Base-by-base conservation (phyloP, 129 eudicot species). In the Centella asiatica region DNA sequence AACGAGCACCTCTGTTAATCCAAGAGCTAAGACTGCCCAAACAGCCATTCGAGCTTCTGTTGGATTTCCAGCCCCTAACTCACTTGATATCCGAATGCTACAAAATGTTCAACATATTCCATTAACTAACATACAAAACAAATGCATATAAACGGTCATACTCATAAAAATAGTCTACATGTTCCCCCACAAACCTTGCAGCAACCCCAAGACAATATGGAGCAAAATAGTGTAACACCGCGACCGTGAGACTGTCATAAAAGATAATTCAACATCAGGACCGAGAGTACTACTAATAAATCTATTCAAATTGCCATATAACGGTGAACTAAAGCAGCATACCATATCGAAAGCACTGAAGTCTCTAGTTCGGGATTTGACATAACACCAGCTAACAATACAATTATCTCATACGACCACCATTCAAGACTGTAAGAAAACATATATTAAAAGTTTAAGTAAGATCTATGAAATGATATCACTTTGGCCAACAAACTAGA, bases 41-140 rank as follows among this genome's bases (percentile, higher is more conserved):
- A 64, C 76, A 53, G 74, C 44, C 11, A 44, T 32, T 50, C 42
- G 37, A 61, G 72, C 78, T 20, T 39, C 42, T 11, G 47, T 57
- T 1, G 82, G 68, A 50, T 60, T 62, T 0, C 71, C 78, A 6
- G 78, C 74, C 66, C 78, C 44, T 19, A 46, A 46, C 6, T 46
- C 51, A 46, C n/a, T 46, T 0, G 51, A 46, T 5, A 46, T 14
- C 10, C 51, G 23, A 18, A 8, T 46, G 51, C 51, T 46, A 18
- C 22, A 46, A 17, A 18, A 19, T 18, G 22, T 11, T 11, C 20
- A 44, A 44, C 47, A 36, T 37, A 7, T 37, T 37, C 12, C 12
- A 13, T 37, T 37, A 11, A 37, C 12, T 0, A 46, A 19, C 20
- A 19, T 18, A 46, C 5, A 46, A 3, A 6, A 2, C 51, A 46